Conservation (phyloP, 768 basidiomycete species). For the Cystofilobasidium bisporidii region DNA sequence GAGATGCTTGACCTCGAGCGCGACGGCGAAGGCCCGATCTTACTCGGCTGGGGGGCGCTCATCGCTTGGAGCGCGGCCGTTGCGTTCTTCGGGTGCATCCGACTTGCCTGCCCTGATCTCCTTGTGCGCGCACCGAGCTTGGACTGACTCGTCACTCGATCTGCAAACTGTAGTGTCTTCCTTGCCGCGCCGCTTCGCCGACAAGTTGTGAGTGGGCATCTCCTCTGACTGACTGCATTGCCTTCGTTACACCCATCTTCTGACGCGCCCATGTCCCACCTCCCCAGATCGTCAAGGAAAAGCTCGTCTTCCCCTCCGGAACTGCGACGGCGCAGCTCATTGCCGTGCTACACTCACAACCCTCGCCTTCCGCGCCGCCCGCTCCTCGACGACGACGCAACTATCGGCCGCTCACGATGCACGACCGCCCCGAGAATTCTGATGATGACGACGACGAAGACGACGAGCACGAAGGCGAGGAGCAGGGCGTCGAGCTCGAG, state of each 20-base stretch:
- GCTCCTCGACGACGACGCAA: slow-evolving; percentile 26
- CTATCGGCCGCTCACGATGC: slow-evolving; percentile 26
- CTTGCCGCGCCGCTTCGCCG: slow-evolving; percentile 87
- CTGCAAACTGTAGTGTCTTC: slow-evolving; percentile 57
- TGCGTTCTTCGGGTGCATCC: slow-evolving; percentile 76
- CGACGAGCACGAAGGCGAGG: slow-evolving; percentile 31
- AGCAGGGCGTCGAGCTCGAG: slow-evolving; percentile 39
- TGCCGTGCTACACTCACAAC: slow-evolving; percentile 63
- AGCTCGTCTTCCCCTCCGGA: slow-evolving; percentile 86
- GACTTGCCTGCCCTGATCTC: neutral
- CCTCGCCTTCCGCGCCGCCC: slow-evolving; percentile 55
- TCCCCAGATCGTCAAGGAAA: slow-evolving; percentile 79
- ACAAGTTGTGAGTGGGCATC: slow-evolving; percentile 74
- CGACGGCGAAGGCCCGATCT: slow-evolving; percentile 68
- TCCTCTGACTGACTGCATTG: too few species aligned
- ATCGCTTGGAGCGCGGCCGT: slow-evolving; percentile 80
- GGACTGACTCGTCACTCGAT: slow-evolving; percentile 18
- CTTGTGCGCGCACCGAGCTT: too few species aligned
- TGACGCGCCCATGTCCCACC: too few species aligned
- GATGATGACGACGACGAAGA: slow-evolving; percentile 38
- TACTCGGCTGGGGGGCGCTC: slow-evolving; percentile 61
- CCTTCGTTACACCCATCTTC: too few species aligned
- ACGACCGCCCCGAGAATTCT: slow-evolving; percentile 23
- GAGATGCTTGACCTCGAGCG: slow-evolving; percentile 60
- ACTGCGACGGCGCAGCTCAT: slow-evolving; percentile 94